Evolutionary conservation across 257 asterid genomes (phyloP).

Genomic region (Solanum commersonii): DNA sequence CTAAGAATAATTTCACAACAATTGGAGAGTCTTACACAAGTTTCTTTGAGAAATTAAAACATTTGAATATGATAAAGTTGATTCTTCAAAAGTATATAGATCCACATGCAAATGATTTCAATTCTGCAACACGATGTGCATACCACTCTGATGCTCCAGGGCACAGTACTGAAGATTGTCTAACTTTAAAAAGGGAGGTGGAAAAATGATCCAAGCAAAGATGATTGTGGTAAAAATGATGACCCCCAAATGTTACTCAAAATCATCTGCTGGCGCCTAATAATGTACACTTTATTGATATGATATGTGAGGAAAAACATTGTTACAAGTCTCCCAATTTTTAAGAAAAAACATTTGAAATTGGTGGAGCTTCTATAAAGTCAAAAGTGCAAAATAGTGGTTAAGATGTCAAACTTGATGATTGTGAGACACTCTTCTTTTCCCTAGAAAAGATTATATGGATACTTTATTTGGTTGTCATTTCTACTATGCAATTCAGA

Average conservation of each 20-base stretch:
- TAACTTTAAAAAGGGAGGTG: neutral
- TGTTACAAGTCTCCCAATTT: neutral
- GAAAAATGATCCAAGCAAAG: neutral
- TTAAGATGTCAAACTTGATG: neutral
- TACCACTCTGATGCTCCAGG: neutral
- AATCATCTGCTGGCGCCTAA: neutral
- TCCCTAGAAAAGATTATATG: too few species aligned
- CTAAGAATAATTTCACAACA: too few species aligned
- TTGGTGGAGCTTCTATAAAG: neutral
- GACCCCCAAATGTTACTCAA: neutral
- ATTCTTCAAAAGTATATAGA: neutral
- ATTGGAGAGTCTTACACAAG: too few species aligned
- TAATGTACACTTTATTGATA: neutral
- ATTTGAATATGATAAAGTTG: neutral
- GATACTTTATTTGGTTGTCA: too few species aligned
- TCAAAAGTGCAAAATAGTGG: too few species aligned
- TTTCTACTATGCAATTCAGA: too few species aligned
- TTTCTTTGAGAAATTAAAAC: too few species aligned
- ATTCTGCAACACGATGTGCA: neutral
- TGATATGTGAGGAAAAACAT: neutral
- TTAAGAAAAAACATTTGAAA: too few species aligned
- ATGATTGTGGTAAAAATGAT: neutral
- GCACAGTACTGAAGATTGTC: neutral
- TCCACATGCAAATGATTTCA: neutral
- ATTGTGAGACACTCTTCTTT: neutral